Evolutionary conservation across 106 monocot species (phyloP), one percentile per base, ranked within the genome.

Genomic region (Platanthera guangdongensis): DNA sequence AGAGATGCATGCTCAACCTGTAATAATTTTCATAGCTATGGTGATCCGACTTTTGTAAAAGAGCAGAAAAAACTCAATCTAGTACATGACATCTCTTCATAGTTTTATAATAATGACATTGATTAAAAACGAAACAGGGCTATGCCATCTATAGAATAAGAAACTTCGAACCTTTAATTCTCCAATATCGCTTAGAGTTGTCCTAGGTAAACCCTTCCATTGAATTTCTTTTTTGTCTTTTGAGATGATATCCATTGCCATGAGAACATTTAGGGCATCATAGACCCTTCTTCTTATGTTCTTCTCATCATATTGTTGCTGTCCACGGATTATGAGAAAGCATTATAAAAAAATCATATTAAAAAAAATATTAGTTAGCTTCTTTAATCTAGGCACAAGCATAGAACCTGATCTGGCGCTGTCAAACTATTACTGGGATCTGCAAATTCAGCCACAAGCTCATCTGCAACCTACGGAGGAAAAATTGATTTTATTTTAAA

Each of bases 271-370:
- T 47, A 95, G 67, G 4, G 95, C 95, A 88, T 95, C 95, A 82
- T 95, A 95, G 6, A 95, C 95, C 76, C 95, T 90, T 71, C 95
- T 62, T n/a, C 95, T 73, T 88, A 95, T 95, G 79, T 95, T 95
- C 78, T 95, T 95, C 76, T 95, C 95, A 74, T 95, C 95, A 80
- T 95, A 90, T 68, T 95, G 95, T 87, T 92, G 92, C 92, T 95
- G 90, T 73, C 22, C 72, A 72, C 72, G 8, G 51, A 50, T 50
- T 50, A 70, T 55, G 32, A 79, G 71, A 76, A 7, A 4, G 7
- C 2, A 65, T 65, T 5, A 49, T 5, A 63, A 0, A 62, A 4
- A n/a, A 47, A n/a, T 47, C 57, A 75, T 75, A 54, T 13, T 32
- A 13, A 57, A 75, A 74, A 39, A 13, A 50, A 48, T 28, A 47